phyloP scores from a whole-genome alignment of 192 early-diverging fungal genomes.

The Pilaira anomala region DNA sequence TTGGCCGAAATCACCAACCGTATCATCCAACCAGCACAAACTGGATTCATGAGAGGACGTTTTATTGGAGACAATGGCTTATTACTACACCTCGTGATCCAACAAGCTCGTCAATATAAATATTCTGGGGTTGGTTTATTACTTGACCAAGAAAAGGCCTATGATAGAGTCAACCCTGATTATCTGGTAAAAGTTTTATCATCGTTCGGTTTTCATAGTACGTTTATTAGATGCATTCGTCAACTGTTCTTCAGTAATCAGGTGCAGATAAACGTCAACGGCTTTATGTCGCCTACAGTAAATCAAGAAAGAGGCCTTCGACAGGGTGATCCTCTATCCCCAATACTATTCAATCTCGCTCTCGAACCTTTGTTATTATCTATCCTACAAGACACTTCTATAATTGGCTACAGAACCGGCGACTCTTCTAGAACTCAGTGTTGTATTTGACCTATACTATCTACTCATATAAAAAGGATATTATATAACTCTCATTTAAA shows the following conservation, averaged over 20 bases:
- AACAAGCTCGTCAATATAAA: background rate
- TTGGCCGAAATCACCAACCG: background rate
- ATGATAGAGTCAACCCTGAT: constrained; percentile 23
- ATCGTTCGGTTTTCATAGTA: constrained; percentile 7
- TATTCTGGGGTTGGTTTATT: constrained; percentile 5
- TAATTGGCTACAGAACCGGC: background rate
- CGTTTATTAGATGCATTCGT: background rate
- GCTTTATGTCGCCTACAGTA: background rate
- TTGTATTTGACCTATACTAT: too few species aligned
- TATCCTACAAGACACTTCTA: background rate
- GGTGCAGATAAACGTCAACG: constrained; percentile 30
- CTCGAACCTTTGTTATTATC: constrained; percentile 26
- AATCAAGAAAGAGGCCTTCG: constrained; percentile 24
- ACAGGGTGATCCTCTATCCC: constrained; percentile 37
- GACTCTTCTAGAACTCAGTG: background rate
- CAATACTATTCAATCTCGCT: constrained; percentile 29
- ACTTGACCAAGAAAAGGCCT: too few species aligned
- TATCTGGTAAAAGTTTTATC: constrained; percentile 16
- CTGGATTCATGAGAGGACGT: constrained; percentile 8
- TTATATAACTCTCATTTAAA: too few species aligned
- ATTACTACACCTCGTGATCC: background rate
- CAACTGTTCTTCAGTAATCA: constrained; percentile 9
- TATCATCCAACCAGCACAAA: constrained; percentile 20
- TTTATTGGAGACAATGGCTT: too few species aligned
- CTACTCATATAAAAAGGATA: too few species aligned